These are phyloP conservation scores for Bacidia gigantensis DNA, from an alignment of 495 filamentous ascomycete species.

Conservation along the genomic window DNA sequence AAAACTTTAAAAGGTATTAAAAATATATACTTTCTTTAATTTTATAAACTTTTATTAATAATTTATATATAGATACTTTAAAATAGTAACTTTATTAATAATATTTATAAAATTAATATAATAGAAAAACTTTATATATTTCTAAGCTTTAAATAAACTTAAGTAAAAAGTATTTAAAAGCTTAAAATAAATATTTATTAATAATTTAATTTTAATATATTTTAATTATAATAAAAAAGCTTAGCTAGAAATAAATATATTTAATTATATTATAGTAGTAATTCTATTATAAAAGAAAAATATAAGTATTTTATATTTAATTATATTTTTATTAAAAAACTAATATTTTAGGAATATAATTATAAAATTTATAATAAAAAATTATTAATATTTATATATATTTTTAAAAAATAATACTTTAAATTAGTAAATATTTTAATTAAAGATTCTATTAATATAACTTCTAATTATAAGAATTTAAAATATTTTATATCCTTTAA, in stretches of 20 bases:
- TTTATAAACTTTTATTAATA: not conserved
- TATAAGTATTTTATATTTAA: not conserved
- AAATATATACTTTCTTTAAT: not conserved
- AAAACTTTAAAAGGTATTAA: not conserved
- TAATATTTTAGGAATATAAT: not conserved
- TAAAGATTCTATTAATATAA: not conserved
- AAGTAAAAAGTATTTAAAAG: not conserved
- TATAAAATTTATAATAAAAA: slow-evolving; percentile 1
- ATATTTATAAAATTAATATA: not conserved
- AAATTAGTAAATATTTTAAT: not conserved
- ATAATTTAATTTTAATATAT: not conserved
- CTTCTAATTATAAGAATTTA: not conserved
- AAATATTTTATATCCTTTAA: not conserved
- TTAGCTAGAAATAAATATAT: not conserved
- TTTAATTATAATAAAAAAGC: not conserved
- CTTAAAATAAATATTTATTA: not conserved
- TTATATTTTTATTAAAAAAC: not conserved
- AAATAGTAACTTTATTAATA: not conserved
- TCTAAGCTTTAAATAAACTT: not conserved
- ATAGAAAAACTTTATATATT: not conserved
- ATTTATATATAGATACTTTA: not conserved
- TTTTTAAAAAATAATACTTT: not conserved
- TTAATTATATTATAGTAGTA: not conserved
- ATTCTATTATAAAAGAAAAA: not conserved
- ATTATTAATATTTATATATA: not conserved